Conservation (phyloP, 2,329 filamentous ascomycete species). For the Leptodontidium sp. region DNA sequence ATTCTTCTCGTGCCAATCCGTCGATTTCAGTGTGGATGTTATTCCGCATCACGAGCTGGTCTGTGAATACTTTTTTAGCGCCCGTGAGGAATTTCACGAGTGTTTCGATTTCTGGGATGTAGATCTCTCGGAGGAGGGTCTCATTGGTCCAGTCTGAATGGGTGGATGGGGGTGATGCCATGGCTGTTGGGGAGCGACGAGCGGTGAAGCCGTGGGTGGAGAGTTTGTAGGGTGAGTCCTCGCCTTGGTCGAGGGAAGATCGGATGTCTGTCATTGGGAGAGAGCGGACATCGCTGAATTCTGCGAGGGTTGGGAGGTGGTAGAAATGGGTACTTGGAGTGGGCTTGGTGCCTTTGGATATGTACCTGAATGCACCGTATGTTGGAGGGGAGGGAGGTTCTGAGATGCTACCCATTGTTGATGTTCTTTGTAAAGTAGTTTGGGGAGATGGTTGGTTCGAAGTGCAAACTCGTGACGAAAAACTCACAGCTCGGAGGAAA, state of each 20-base stretch:
- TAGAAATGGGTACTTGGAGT: constrained; percentile 21
- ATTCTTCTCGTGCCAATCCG: constrained; percentile 35
- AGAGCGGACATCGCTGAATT: constrained; percentile 21
- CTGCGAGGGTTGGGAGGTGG: constrained; percentile 26
- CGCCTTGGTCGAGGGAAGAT: background rate
- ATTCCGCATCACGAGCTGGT: constrained; percentile 40
- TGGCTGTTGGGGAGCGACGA: constrained; percentile 30
- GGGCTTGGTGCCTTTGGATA: constrained; percentile 10
- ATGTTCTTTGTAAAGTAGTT: background rate
- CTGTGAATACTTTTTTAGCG: constrained; percentile 41
- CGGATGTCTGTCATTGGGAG: constrained; percentile 25
- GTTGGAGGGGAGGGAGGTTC: background rate
- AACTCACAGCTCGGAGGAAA: too few species aligned
- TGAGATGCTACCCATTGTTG: background rate
- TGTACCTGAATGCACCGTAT: constrained; percentile 22
- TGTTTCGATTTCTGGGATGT: constrained; percentile 42
- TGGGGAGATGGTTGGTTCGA: too few species aligned
- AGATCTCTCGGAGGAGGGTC: constrained; percentile 36
- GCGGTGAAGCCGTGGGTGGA: constrained; percentile 37
- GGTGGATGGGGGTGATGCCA: constrained; percentile 40
- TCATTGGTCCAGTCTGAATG: constrained; percentile 39
- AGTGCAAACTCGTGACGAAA: too few species aligned
- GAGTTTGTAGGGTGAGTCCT: constrained; percentile 21
- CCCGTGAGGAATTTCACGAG: constrained; percentile 44
- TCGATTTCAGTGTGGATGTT: constrained; percentile 41